Conservation (phyloP, 2,329 filamentous ascomycete species). For the Fusarium illudens region DNA sequence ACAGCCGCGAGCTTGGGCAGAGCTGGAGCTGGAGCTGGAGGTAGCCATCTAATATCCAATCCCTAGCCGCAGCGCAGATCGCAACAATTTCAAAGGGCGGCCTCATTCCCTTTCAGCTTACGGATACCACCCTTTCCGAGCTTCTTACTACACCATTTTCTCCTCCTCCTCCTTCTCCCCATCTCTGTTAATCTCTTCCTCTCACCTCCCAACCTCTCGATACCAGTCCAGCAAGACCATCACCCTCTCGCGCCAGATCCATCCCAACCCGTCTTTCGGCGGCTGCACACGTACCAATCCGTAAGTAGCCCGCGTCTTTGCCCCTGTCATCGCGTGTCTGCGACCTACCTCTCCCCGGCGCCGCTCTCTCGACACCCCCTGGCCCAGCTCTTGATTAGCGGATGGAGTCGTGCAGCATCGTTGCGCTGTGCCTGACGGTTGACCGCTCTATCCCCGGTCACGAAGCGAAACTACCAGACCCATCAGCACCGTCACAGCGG, state of each 20-base stretch:
- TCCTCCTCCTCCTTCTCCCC: neutral
- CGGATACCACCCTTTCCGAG: neutral
- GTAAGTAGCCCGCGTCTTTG: constrained; percentile 28
- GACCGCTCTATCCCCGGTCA: constrained; percentile 29
- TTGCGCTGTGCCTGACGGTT: constrained; percentile 32
- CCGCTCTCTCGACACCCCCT: constrained; percentile 20
- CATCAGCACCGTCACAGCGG: constrained; percentile 5
- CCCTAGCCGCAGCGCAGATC: constrained; percentile 11
- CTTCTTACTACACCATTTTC: constrained; percentile 17
- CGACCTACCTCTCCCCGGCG: constrained; percentile 22
- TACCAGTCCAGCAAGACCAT: neutral
- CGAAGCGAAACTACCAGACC: constrained; percentile 8
- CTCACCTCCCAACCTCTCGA: constrained; percentile 21
- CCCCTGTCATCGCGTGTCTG: constrained; percentile 33
- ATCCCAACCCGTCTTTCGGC: constrained; percentile 21
- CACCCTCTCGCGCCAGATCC: neutral
- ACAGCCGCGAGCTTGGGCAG: neutral
- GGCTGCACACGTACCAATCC: constrained; percentile 27
- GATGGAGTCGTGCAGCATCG: constrained; percentile 28
- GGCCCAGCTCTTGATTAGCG: constrained; percentile 31
- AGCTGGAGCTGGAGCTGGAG: constrained; percentile 13
- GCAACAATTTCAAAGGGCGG: constrained; percentile 26
- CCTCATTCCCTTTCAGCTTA: constrained; percentile 28
- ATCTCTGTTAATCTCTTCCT: neutral
- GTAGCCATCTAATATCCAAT: constrained; percentile 21